Base-by-base conservation (phyloP, 108 stramenopile species). In the Nannochloropsis gaditana region DNA sequence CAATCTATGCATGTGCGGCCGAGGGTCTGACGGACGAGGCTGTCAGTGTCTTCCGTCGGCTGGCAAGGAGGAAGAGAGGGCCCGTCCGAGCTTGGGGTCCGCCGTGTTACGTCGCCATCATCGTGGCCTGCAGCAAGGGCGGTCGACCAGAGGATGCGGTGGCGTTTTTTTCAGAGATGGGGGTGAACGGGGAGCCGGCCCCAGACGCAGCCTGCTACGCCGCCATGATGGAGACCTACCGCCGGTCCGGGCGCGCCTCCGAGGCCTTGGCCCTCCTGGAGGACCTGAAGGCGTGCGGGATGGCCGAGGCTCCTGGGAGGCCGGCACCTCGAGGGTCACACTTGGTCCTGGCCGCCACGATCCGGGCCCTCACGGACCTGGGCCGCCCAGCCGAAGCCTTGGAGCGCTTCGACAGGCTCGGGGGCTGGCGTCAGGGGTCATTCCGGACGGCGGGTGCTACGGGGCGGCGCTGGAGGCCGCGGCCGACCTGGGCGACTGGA, bases 81-180 rank as follows among this genome's bases (percentile, higher is more conserved):
- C 59, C 19, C 59, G 59, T 73, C 59, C 15, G 15, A n/a, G 15
- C 59, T 73, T 73, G 15, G 19, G 59, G 59, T n/a, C n/a, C 59
- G 3, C 59, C 3, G n/a, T n/a, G 5, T n/a, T 73, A 73, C 59
- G 59, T 6, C 19, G 59, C 59, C 59, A 73, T 73, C 59, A 73
- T 73, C 15, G n/a, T 73, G 59, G 59, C 59, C 59, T 73, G 59
- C 59, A 73, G 59, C 59, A 73, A 73, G 59, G 59, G 59, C 59
- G n/a, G n/a, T n/a, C 59, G 59, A 15, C 59, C 59, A n/a, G 59
- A 73, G 15, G 59, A 73, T 73, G 59, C 59, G 19, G 19, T 73
- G 59, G 59, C 59, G 19, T 73, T 73, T n/a, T 73, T 73, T 73
- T n/a, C 15, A 73, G 59, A 73, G n/a, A 73, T 73, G 59, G 59